Conservation (phyloP, 305 asterid genomes). For the Solanum hybrid region DNA sequence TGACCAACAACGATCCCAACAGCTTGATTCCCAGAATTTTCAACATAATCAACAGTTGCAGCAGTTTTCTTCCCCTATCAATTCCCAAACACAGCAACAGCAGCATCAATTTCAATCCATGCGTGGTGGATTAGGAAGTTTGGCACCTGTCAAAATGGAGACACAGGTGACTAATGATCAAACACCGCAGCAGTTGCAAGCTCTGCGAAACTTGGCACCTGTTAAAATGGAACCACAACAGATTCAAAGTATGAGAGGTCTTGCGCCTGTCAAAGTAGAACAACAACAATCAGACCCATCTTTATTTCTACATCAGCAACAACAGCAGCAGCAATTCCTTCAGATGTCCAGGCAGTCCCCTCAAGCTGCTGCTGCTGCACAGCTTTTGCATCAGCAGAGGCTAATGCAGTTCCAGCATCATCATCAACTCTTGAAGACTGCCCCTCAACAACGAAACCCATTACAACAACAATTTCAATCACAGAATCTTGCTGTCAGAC, state of each 20-base stretch:
- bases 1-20: constrained; percentile 64
- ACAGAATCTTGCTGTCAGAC: constrained; percentile 44
- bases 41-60: constrained; percentile 66
- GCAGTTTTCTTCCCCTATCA: constrained; percentile 45
- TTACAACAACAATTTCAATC: constrained; percentile 54
- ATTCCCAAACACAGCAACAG: constrained; percentile 42
- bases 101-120: constrained; percentile 64
- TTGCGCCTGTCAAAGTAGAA: constrained; percentile 64
- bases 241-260: constrained; percentile 48
- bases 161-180: constrained; percentile 57
- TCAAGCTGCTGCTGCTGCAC: constrained; percentile 79
- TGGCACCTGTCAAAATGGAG: constrained; percentile 55
- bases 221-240: constrained; percentile 85
- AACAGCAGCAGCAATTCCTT: constrained; percentile 39
- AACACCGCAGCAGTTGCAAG: constrained; percentile 55
- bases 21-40: constrained; percentile 41
- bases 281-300: constrained; percentile 64
- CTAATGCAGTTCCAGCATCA: constrained; percentile 20
- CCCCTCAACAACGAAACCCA: constrained; percentile 69
- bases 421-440: constrained; percentile 47
- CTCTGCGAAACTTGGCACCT: constrained; percentile 37
- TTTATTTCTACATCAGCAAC: constrained; percentile 64
- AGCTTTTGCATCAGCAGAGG: constrained; percentile 78
- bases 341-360: constrained; percentile 54
- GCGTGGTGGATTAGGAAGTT: constrained; percentile 35